phyloP scores from a whole-genome alignment of 108 stramenopile species.

The Cafeteria roenbergensis region DNA sequence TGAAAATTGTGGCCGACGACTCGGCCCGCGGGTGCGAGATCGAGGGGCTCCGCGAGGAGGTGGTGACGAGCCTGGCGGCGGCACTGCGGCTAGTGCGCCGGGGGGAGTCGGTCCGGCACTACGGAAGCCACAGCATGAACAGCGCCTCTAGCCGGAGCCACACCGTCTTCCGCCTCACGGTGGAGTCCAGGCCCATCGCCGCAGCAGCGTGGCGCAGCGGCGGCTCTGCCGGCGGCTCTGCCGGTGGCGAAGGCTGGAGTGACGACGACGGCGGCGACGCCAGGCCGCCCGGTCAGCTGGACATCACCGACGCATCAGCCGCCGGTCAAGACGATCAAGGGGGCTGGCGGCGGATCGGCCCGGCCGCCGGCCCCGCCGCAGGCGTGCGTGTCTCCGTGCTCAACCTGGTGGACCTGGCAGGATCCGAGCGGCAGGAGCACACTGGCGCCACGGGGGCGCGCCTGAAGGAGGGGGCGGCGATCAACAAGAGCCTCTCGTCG shows the following conservation, averaged over 20 bases:
- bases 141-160: conserved; percentile 37
- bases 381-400: too few species aligned
- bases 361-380: too few species aligned
- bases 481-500: conserved; percentile 12
- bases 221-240: too few species aligned
- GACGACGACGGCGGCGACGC: not conserved
- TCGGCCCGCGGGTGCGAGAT: not conserved
- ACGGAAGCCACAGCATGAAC: conserved; percentile 28
- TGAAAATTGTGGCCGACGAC: not conserved
- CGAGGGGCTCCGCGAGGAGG: not conserved
- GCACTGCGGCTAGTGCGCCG: not conserved
- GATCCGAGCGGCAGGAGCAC: conserved; percentile 11
- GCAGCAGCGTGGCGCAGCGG: conserved; percentile 29
- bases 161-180: conserved; percentile 31
- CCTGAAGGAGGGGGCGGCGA: conserved; percentile 11
- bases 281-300: too few species aligned
- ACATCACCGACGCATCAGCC: not conserved
- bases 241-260: not conserved
- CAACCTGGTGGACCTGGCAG: conserved; percentile 16
- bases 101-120: not conserved
- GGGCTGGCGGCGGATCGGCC: too few species aligned
- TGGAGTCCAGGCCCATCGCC: conserved; percentile 30
- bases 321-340: too few species aligned
- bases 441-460: conserved; percentile 12
- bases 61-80: not conserved